Evolutionary conservation across 495 filamentous ascomycete species (phyloP).

Genomic region (Aspergillus funiculosus): DNA sequence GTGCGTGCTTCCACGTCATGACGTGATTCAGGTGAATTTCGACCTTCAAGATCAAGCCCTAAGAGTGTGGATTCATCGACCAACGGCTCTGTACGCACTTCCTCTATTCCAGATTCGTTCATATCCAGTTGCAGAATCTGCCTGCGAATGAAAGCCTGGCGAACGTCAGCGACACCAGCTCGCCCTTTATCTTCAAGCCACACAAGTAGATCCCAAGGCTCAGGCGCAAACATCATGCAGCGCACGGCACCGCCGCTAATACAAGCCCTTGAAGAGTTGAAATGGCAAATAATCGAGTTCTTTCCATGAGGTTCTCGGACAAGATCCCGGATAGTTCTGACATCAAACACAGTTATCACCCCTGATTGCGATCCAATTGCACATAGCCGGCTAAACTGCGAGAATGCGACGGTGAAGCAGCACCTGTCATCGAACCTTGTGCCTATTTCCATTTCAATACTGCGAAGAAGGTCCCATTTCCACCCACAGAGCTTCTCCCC

Average conservation of each 20-base stretch:
- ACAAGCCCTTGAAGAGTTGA: slow-evolving; percentile 53
- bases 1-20: slow-evolving; percentile 30
- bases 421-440: slow-evolving; percentile 36
- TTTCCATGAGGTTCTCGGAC: slow-evolving; percentile 33
- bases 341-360: slow-evolving; percentile 63
- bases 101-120: slow-evolving; percentile 45
- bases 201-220: slow-evolving; percentile 83
- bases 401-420: slow-evolving; percentile 69
- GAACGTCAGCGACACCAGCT: slow-evolving; percentile 77
- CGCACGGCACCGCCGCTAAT: slow-evolving; percentile 71
- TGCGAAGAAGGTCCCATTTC: slow-evolving; percentile 33
- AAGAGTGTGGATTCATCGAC: slow-evolving; percentile 22
- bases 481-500: slow-evolving; percentile 39
- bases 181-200: slow-evolving; percentile 88
- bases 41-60: slow-evolving; percentile 22
- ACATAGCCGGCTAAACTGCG: slow-evolving; percentile 59
- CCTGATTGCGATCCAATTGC: slow-evolving; percentile 68
- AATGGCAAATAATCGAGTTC: slow-evolving; percentile 38
- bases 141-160: slow-evolving; percentile 65
- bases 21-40: slow-evolving; percentile 19
- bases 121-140: slow-evolving; percentile 65
- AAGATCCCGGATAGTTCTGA: slow-evolving; percentile 39
- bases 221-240: slow-evolving; percentile 85
- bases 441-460: slow-evolving; percentile 36
- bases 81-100: slow-evolving; percentile 48